Base-by-base conservation (phyloP, 2,329 filamentous ascomycete species). In the Penicillium psychrosexuale region DNA sequence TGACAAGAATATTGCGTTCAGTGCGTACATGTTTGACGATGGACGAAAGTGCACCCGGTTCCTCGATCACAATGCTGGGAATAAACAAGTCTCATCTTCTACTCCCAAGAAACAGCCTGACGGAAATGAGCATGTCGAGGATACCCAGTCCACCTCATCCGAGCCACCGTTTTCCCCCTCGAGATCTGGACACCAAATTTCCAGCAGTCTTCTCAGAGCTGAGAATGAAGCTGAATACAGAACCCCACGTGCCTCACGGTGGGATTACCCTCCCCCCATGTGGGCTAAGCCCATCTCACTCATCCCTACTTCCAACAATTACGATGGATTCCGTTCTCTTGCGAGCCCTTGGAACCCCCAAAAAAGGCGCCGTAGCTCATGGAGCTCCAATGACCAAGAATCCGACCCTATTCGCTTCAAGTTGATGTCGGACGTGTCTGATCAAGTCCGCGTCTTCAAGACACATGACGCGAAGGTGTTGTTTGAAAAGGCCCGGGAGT, bases 401-500 rank as follows among this genome's bases (percentile, higher is more conserved):
- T 5, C 9, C 9, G 2, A 28, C 13, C n/a, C 39, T 13, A 43
- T 62, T 5, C 51, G 60, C 2, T 63, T 63, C 49, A 66, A 63
- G 11, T 36, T 67, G 1, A 37, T 58, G 11, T 62, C 55, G 0
- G 51, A 59, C 11, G 58, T 47, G 1, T 59, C 53, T 0, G 52
- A 49, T 0, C 51, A 49, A 3, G 55, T 54, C 1, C 61, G 66
- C 2, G 45, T 55, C 8, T 65, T 69, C 15, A 49, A 60, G 3
- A 31, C 64, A 15, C 45, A 54, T 1, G 57, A 47, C 1, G 51
- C 58, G 5, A 45, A 53, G 4, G 49, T 59, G 2, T 36, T 68
- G 3, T 68, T 67, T 30, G 47, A 56, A 4, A 67, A 63, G 44
- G 62, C 64, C 0, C 31, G 36, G 2, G 49, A 55, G 1, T 67